Evolutionary conservation across 805 yeast species (phyloP).

Genomic region (Clavispora asparagi): DNA sequence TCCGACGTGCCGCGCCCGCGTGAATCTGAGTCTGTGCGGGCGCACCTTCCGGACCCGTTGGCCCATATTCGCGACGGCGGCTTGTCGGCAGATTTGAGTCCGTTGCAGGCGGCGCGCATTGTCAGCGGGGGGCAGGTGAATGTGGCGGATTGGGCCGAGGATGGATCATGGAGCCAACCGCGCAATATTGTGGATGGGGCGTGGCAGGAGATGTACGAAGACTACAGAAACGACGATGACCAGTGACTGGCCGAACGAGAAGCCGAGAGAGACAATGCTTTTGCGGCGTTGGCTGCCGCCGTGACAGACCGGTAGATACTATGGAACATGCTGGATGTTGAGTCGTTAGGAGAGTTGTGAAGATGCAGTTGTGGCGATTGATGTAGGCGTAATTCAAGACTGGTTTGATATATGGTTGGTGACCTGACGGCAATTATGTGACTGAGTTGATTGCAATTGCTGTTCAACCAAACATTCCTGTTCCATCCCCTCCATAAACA

Average conservation of each 20-base stretch:
- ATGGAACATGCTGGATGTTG: not conserved
- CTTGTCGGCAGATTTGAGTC: slow-evolving; percentile 23
- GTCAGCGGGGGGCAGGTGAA: slow-evolving; percentile 38
- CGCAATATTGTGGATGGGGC: slow-evolving; percentile 19
- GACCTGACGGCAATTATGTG: no score
- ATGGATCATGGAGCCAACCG: slow-evolving; percentile 16
- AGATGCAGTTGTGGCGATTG: no score
- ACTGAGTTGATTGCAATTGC: no score
- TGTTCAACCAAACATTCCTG: no score
- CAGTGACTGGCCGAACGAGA: slow-evolving; percentile 7
- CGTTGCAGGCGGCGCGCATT: slow-evolving; percentile 36
- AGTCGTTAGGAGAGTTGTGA: no score
- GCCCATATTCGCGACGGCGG: slow-evolving; percentile 39
- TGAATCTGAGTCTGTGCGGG: slow-evolving; percentile 13
- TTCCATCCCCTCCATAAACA: no score
- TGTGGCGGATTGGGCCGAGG: slow-evolving; percentile 32
- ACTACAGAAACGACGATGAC: slow-evolving; percentile 39
- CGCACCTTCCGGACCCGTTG: slow-evolving; percentile 39
- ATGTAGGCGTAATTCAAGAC: no score
- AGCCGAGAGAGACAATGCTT: no score
- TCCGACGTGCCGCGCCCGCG: not conserved
- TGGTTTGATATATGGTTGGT: no score
- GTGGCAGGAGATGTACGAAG: slow-evolving; percentile 38
- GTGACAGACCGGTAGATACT: not conserved
- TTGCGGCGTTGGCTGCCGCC: not conserved